These are phyloP conservation scores for Venturia nashicola DNA, from an alignment of 2,329 filamentous ascomycete genomes.

Conservation along the genomic window DNA sequence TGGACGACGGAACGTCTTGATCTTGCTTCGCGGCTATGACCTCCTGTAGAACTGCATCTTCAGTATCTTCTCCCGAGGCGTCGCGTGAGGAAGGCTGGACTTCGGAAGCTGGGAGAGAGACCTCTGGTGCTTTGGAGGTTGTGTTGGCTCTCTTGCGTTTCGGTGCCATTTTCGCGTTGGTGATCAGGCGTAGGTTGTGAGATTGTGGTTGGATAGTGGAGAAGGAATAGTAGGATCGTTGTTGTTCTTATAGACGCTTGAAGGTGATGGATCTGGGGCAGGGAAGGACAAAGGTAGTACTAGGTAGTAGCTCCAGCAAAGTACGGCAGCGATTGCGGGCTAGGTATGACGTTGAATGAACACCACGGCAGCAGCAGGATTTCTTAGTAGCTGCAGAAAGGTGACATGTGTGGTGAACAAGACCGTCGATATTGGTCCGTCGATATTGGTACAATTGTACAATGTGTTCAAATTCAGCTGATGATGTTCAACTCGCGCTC, in stretches of 20 bases:
- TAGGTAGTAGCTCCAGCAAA: neutral
- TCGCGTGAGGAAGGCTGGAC: slow-evolving; percentile 64
- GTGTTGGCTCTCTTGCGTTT: slow-evolving; percentile 73
- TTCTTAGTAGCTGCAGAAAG: neutral
- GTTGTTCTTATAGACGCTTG: neutral
- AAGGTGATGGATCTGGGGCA: neutral
- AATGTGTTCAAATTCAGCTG: neutral
- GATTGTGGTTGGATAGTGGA: neutral
- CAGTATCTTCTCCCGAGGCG: slow-evolving; percentile 70
- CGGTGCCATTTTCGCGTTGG: slow-evolving; percentile 19
- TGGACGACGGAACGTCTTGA: slow-evolving; percentile 46
- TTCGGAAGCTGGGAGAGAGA: slow-evolving; percentile 20
- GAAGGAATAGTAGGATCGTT: neutral
- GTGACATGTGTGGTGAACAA: neutral
- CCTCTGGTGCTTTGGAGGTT: slow-evolving; percentile 25
- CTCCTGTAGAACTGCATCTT: slow-evolving; percentile 52
- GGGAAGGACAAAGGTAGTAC: neutral
- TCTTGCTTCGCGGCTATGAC: slow-evolving; percentile 47
- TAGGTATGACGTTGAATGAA: neutral
- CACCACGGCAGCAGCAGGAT: neutral
- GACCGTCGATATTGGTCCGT: neutral
- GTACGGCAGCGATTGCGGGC: neutral
- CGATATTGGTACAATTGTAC: too few species aligned
- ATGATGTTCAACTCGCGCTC: neutral
- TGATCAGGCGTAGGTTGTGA: neutral